Evolutionary conservation across 805 yeast species (phyloP).

Genomic region (Tetrapisispora nanseiensis): DNA sequence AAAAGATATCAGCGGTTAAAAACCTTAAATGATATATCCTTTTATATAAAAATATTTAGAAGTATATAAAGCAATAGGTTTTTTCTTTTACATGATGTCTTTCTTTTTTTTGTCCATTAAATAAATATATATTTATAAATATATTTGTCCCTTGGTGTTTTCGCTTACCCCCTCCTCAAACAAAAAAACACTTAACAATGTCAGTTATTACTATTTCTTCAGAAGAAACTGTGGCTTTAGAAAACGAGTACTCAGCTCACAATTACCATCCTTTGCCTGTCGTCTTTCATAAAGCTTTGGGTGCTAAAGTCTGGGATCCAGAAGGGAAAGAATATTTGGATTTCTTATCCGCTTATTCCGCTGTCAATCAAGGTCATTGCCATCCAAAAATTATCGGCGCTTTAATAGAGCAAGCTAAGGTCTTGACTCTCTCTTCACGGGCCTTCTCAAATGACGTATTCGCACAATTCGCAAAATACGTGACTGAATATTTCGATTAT

Average conservation of each 20-base stretch:
- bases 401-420: slow-evolving; percentile 75
- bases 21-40: no score
- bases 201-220: not conserved
- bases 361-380: slow-evolving; percentile 97
- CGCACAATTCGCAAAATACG: slow-evolving; percentile 76
- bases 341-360: slow-evolving; percentile 89
- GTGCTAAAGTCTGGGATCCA: slow-evolving; percentile 97
- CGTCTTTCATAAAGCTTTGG: slow-evolving; percentile 75
- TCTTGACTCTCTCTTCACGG: slow-evolving; percentile 77
- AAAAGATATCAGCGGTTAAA: no score
- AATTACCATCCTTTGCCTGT: slow-evolving; percentile 96
- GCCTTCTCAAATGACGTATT: slow-evolving; percentile 88
- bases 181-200: not conserved
- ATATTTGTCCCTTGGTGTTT: not conserved
- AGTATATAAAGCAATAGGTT: no score
- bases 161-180: not conserved
- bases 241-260: slow-evolving; percentile 81
- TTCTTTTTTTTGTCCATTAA: no score
- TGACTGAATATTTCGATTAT: slow-evolving; percentile 81
- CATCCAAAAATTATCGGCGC: slow-evolving; percentile 88
- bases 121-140: no score
- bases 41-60: no score
- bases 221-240: slow-evolving; percentile 51
- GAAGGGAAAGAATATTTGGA: slow-evolving; percentile 92
- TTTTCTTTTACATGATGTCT: no score